Evolutionary conservation across 169 alveolate genomes (phyloP), one percentile per base, ranked within the genome.

Genomic region (Eimeria tenella): DNA sequence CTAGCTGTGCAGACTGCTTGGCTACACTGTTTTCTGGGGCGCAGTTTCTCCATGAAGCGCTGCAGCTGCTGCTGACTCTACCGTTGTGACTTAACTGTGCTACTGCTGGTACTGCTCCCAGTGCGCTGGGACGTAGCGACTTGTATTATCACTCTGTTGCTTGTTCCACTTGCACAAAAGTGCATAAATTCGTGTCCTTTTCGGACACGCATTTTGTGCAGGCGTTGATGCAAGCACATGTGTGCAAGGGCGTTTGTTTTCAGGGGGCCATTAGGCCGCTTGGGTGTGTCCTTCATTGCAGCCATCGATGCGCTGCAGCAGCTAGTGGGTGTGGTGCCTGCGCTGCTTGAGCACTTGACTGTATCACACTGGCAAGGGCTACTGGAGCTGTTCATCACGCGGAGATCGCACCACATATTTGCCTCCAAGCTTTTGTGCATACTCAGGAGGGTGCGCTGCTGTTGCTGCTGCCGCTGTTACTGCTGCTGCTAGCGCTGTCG

Each of bases 271-370:
- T 13, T 53, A n/a, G 73, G 73, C 56, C 89, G 89, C 17, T n/a
- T 81, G 65, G 89, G 89, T 2, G 89, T 81, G 10, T 52, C 89
- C 10, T 81, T 53, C 31, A 81, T 81, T 21, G n/a, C 53, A 2
- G 89, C 89, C 1, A 5, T 81, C 9, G 89, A 81, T 13, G 73
- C 89, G 4, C 73, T 81, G 73, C 89, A 81, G 73, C 89, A 81
- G 8, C 73, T 81, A 11, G 73, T 56, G 11, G 50, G 9, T 6
- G 89, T 71, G 8, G 42, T 81, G 5, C 89, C 89, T 52, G 31
- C 53, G 31, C 53, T 81, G 4, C n/a, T 81, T 8, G 62, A 56
- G 62, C 65, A 19, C 42, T 23, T 81, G 8, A 23, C 71, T 21
- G 5, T 71, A 5, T 21, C 52, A 9, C 89, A 81, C 52, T 81